Conservation (phyloP, 345 rosid species). For the Eutrema japonicum region DNA sequence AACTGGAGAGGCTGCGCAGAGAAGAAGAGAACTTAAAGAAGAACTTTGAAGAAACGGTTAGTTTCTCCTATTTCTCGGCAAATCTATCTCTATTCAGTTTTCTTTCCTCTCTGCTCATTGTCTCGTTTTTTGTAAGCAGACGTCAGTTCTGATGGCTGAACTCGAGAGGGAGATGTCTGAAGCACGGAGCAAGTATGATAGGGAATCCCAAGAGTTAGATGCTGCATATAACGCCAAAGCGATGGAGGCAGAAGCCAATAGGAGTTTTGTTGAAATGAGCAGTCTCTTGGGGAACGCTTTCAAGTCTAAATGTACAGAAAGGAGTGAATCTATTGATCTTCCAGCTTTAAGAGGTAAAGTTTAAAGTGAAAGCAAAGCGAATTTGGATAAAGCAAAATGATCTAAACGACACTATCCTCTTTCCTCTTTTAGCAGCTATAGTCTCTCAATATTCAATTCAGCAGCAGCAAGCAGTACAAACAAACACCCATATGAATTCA, state of each 20-base stretch:
- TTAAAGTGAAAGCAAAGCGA: background rate
- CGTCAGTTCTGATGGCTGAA: slow-evolving; percentile 27
- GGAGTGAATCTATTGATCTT: background rate
- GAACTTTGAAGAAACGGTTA: slow-evolving; percentile 25
- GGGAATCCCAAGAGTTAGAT: slow-evolving; percentile 24
- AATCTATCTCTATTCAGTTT: background rate
- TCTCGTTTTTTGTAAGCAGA: slow-evolving; percentile 26
- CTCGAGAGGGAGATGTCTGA: slow-evolving; percentile 32
- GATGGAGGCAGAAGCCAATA: slow-evolving; percentile 1
- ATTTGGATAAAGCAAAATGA: background rate
- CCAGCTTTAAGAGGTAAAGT: slow-evolving; percentile 35
- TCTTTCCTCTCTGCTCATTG: slow-evolving; percentile 17
- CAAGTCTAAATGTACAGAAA: background rate
- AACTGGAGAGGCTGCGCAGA: slow-evolving; percentile 33
- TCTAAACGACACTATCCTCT: background rate
- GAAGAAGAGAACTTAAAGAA: slow-evolving; percentile 15
- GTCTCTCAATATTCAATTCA: slow-evolving; percentile 11
- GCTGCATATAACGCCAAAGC: background rate
- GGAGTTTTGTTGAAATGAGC: slow-evolving; percentile 3
- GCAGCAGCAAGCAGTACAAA: slow-evolving; percentile 12
- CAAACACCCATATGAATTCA: background rate
- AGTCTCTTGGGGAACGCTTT: slow-evolving; percentile 30
- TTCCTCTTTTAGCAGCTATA: background rate
- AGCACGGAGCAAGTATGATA: slow-evolving; percentile 23
- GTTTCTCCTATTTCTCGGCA: background rate